Evolutionary conservation across 768 basidiomycete genomes (phyloP).

Genomic region (Leccinum disarticulatum): DNA sequence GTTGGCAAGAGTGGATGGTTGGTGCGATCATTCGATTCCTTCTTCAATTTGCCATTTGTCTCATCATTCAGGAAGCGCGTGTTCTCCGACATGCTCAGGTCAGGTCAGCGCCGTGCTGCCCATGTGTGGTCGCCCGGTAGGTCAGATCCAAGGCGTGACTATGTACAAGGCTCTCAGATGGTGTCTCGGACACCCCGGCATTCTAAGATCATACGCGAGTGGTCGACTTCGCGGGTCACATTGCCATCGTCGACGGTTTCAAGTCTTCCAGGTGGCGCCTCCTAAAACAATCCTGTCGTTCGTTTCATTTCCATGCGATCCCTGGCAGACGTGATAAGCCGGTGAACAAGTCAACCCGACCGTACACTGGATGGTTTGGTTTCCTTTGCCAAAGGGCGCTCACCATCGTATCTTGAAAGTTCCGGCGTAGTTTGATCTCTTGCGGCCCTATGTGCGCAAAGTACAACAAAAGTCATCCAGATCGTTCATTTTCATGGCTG

Average conservation of each 20-base stretch:
- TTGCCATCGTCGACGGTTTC: neutral
- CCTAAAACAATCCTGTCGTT: neutral
- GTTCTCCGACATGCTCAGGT: conserved; percentile 4
- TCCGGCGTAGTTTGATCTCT: neutral
- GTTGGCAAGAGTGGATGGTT: neutral
- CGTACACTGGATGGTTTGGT: conserved; percentile 27
- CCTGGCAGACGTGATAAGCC: neutral
- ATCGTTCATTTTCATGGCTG: conserved; percentile 6
- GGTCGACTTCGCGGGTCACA: neutral
- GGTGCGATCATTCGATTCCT: neutral
- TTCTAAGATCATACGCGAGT: neutral
- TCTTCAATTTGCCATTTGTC: neutral
- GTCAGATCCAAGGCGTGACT: neutral
- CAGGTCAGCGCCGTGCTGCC: conserved; percentile 3
- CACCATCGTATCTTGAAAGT: conserved; percentile 4
- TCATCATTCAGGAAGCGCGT: neutral
- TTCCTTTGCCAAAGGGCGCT: conserved; percentile 7
- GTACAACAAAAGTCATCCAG: conserved; percentile 11
- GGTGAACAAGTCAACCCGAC: neutral
- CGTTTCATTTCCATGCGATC: neutral
- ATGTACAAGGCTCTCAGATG: neutral
- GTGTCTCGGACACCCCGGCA: neutral
- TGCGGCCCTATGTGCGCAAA: neutral
- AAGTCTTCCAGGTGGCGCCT: neutral
- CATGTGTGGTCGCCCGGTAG: neutral